Evolutionary conservation across 129 eudicot genomes (phyloP), one percentile per base, ranked within the genome.

Genomic region (Ambrosia artemisiifolia): DNA sequence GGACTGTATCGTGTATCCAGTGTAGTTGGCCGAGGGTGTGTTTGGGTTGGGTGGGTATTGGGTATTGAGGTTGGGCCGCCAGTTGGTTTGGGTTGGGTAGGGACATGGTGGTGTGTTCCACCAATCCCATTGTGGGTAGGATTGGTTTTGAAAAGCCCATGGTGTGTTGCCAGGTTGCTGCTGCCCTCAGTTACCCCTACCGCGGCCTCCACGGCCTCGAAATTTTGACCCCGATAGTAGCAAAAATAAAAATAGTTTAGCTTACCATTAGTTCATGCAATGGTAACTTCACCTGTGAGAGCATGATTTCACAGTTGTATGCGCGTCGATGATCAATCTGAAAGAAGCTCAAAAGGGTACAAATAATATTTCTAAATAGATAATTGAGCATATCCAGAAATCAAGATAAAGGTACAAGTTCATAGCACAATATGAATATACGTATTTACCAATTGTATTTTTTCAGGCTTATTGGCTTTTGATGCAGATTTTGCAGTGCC

Each of bases 231-330:
- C 30, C 35, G 33, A 40, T n/a, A 57, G 18, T 5, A 33, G 53
- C 28, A 75, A 50, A 40, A 78, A 57, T 17, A 69, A 70, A 64
- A 24, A 43, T 54, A 74, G 50, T 56, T 74, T 33, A 30, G 80
- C 88, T 75, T 87, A 94, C 99, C 99, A 88, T 84, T 67, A 94
- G 72, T 75, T 88, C 99, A 75, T 87, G 82, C 86, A 94, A 60
- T 57, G 99, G 99, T 65, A 94, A 81, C 87, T 94, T 94, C 62
- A 94, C 93, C 79, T 90, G 90, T 69, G 97, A 67, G 66, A 94
- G 96, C 99, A 94, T 94, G 71, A 94, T 94, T 82, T 94, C 99
- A 77, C 99, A 94, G 71, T 94, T 94, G 82, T 88, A 84, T 78
- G 99, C 99, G 81, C 99, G 73, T 73, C 96, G 79, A 18, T 79